A percentile compares a stretch with the other conserved stretches of the same genome.
Evolutionary conservation across 2,329 filamentous ascomycete species (phyloP).

Genomic region (Domatiomyces catenatus): DNA sequence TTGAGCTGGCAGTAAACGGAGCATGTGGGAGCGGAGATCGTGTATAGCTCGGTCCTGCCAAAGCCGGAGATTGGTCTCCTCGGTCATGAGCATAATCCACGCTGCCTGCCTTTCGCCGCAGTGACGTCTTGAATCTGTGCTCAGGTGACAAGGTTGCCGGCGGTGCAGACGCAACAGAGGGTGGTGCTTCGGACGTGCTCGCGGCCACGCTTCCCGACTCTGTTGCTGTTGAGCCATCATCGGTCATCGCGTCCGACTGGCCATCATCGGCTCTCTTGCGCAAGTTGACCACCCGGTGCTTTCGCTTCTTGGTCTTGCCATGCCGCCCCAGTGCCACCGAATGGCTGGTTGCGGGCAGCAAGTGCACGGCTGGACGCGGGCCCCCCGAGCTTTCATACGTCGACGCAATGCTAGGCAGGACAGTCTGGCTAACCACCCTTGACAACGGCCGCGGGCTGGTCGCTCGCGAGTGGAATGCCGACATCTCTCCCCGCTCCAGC

Average conservation of each 20-base stretch:
- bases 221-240: constrained; percentile 23
- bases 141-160: constrained; percentile 39
- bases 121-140: background rate
- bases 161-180: constrained; percentile 36
- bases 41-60: background rate
- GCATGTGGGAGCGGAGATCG: background rate
- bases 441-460: constrained; percentile 36
- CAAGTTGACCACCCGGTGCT: constrained; percentile 35
- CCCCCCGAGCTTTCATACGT: constrained; percentile 57
- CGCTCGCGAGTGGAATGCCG: constrained; percentile 20
- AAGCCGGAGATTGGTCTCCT: background rate
- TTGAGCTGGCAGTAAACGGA: background rate
- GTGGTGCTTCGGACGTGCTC: constrained; percentile 31
- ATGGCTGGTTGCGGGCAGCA: constrained; percentile 24
- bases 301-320: constrained; percentile 32
- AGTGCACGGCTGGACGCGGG: constrained; percentile 35
- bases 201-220: constrained; percentile 23
- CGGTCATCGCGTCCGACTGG: constrained; percentile 27
- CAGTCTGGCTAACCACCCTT: constrained; percentile 48
- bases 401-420: constrained; percentile 32
- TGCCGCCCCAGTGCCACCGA: constrained; percentile 28
- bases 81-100: background rate
- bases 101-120: background rate
- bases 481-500: constrained; percentile 50
- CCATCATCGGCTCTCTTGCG: constrained; percentile 26